Base-by-base conservation (phyloP, 495 filamentous ascomycete species). In the Aspergillus asperescens region DNA sequence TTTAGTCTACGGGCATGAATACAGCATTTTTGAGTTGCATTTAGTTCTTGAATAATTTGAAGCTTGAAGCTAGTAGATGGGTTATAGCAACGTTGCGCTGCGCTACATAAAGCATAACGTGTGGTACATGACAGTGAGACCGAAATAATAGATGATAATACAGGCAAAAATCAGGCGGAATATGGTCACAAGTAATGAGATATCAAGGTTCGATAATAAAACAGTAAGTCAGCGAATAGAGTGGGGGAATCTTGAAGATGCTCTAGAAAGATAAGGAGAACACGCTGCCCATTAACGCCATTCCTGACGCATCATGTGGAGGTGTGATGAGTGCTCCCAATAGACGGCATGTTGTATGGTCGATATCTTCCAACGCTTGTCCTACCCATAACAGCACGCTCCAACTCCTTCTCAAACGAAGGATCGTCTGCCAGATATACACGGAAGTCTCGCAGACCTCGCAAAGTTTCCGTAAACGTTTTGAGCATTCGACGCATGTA, bases 401-500 rank as follows among this genome's bases (percentile, higher is more conserved):
- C 57, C 24, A 57, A 39, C 2, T 54, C 53, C 28, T 50, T 54
- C 15, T 58, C 61, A 38, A 56, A 60, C 0, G 27, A 19, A 31
- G 45, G 52, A 25, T 63, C 55, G 13, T 60, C 52, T 2, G 48
- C 47, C 15, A 63, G 42, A 15, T 52, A 60, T 4, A 60, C 52
- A 9, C 52, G 55, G 23, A 58, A 60, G 8, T 60, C 57, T 4
- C 53, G 52, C 18, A 63, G 37, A 2, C 52, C 55, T 7, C 16
- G 39, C 40, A 63, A 16, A 12, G n/a, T n/a, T n/a, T 63, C 61
- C 1, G 47, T 22, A 37, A 63, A 60, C 1, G 39, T 12, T 25
- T 51, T 52, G 0, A 60, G 43, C 42, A 63, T 29, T 37, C 52
- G 60, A 19, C 58, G 55, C 61, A 60, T 37, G 16, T 54, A 63